These are phyloP conservation scores for Melaleuca alternifolia DNA, from an alignment of 345 rosid species.

Conservation along the genomic window DNA sequence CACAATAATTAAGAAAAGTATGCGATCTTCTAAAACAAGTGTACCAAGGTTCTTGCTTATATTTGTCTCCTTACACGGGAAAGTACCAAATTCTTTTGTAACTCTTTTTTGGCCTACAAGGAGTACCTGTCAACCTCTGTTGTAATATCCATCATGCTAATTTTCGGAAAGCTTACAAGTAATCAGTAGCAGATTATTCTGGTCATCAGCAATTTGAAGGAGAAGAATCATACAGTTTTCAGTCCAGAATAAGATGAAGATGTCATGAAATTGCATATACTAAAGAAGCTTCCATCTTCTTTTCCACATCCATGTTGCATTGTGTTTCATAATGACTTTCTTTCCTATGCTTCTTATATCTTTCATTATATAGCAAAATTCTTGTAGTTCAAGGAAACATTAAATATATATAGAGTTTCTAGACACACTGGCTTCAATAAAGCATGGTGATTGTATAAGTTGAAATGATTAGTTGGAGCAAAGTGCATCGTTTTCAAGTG, in stretches of 20 bases:
- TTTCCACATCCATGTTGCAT: not conserved
- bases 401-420: too few relatives aligned
- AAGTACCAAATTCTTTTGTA: not conserved
- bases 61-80: not conserved
- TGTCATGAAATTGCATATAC: not conserved
- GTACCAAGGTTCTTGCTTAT: not conserved
- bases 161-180: not conserved
- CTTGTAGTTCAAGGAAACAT: not conserved
- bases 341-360: not conserved
- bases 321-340: not conserved
- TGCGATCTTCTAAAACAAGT: not conserved
- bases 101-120: not conserved
- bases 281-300: not conserved
- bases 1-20: not conserved
- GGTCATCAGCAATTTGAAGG: not conserved
- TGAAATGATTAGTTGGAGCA: not conserved
- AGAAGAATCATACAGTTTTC: not conserved
- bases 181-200: not conserved
- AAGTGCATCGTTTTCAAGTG: not conserved
- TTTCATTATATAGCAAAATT: not conserved
- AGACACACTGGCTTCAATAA: too few relatives aligned
- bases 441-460: too few relatives aligned
- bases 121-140: not conserved
- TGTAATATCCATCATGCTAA: not conserved
- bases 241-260: not conserved